Conservation (phyloP, 495 filamentous ascomycete species). For the Ascodesmis nigricans region DNA sequence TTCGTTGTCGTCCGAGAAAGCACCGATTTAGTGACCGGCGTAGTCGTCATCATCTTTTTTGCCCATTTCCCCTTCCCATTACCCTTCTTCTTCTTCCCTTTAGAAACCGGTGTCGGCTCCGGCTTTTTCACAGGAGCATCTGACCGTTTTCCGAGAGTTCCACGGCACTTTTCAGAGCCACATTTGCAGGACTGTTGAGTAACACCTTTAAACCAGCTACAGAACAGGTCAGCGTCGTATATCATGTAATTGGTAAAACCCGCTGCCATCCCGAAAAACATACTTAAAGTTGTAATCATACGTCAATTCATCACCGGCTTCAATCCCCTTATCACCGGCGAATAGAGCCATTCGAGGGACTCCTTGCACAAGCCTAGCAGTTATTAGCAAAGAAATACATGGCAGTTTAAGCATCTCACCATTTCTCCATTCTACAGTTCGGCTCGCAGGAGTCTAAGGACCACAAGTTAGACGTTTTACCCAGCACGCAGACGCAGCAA, state of each 20-base stretch:
- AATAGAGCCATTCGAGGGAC: conserved; percentile 95
- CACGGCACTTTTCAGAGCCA: conserved; percentile 52
- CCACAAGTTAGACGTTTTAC: conserved; percentile 1
- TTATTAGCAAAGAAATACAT: conserved; percentile 2
- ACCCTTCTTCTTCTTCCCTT: conserved; percentile 22
- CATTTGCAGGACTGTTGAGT: conserved; percentile 52
- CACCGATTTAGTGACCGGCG: conserved; percentile 27
- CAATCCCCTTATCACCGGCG: conserved; percentile 68
- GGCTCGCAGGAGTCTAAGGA: conserved; percentile 58
- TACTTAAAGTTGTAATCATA: conserved; percentile 99
- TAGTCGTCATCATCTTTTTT: conserved; percentile 17
- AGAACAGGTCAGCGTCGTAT: neutral
- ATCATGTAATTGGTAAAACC: conserved; percentile 30
- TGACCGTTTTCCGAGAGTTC: conserved; percentile 37
- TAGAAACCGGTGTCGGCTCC: conserved; percentile 1
- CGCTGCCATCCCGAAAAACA: conserved; percentile 38
- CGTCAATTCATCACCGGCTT: conserved; percentile 88
- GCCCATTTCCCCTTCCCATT: conserved; percentile 32
- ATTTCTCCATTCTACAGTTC: conserved; percentile 95
- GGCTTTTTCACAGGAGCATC: conserved; percentile 15
- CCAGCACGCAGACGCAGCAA: neutral
- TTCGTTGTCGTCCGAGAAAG: conserved; percentile 20
- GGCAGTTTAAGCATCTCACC: conserved; percentile 17
- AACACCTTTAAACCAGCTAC: conserved; percentile 22
- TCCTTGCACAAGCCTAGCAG: conserved; percentile 50